Percentiles rank a stretch among this genome's conserved stretches.
Conservation (phyloP, 371 early-diverging fungal species). For the Rhizopus arrhizus region DNA sequence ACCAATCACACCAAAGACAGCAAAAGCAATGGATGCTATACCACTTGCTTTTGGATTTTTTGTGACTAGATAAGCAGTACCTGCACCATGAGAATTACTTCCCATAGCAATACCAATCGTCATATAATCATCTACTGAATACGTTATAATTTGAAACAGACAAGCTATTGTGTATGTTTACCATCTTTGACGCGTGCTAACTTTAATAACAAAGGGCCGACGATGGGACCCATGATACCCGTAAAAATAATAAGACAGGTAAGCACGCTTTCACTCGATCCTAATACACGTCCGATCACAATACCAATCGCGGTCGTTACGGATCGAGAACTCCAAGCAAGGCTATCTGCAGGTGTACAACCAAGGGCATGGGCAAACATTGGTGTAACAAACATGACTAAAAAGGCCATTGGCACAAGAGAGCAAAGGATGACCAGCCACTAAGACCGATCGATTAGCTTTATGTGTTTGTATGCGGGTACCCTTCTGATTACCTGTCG, state of each 20-base stretch:
- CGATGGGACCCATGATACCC: slow-evolving; percentile 33
- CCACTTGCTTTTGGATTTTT: slow-evolving; percentile 32
- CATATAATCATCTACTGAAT: slow-evolving; percentile 34
- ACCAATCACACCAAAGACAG: slow-evolving; percentile 32
- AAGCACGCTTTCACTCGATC: slow-evolving; percentile 31
- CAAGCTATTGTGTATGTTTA: slow-evolving; percentile 1
- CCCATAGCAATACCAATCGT: slow-evolving; percentile 44
- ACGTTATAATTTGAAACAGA: neutral
- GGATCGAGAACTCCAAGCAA: slow-evolving; percentile 32
- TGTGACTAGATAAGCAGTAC: slow-evolving; percentile 34
- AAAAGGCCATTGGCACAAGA: slow-evolving; percentile 23
- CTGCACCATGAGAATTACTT: slow-evolving; percentile 35
- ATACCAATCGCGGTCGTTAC: slow-evolving; percentile 46
- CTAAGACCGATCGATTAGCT: slow-evolving; percentile 7
- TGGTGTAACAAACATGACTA: slow-evolving; percentile 38
- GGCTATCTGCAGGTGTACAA: slow-evolving; percentile 22
- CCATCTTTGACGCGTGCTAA: slow-evolving; percentile 32
- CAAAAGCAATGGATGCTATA: slow-evolving; percentile 40
- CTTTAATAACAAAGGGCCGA: slow-evolving; percentile 25
- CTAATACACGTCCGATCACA: slow-evolving; percentile 29
- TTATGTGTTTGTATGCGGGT: neutral
- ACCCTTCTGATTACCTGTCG: slow-evolving; percentile 20
- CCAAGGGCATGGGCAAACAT: slow-evolving; percentile 37
- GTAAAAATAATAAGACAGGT: slow-evolving; percentile 35
- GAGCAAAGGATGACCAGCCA: slow-evolving; percentile 24